phyloP scores from a whole-genome alignment of 140 eudicot species.

The Stevia rebaudiana region DNA sequence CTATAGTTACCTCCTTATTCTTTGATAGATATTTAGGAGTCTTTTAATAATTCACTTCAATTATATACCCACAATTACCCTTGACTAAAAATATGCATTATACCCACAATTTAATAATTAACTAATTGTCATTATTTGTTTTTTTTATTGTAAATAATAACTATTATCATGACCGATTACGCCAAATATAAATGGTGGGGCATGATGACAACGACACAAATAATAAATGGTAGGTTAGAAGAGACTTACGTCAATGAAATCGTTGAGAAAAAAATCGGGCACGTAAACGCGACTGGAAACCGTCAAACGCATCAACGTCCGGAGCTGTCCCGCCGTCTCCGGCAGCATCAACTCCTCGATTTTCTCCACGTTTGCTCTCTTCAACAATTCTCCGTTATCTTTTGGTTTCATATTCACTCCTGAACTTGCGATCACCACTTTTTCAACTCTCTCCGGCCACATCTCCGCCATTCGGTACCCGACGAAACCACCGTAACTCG shows the following conservation, averaged over 20 bases:
- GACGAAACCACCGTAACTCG: constrained; percentile 78
- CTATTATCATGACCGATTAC: too few species aligned
- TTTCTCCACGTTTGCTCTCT: constrained; percentile 43
- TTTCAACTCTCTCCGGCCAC: constrained; percentile 77
- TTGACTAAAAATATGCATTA: too few species aligned
- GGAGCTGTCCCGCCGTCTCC: constrained; percentile 41
- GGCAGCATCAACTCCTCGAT: constrained; percentile 70
- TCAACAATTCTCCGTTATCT: constrained; percentile 47
- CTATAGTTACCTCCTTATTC: too few species aligned
- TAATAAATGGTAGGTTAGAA: not conserved
- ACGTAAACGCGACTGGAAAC: constrained; percentile 28
- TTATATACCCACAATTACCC: too few species aligned
- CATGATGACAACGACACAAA: not conserved
- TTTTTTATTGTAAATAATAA: too few species aligned
- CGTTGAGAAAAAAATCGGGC: constrained; percentile 71
- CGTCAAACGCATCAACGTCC: constrained; percentile 45
- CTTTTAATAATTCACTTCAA: too few species aligned
- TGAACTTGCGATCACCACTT: constrained; percentile 78
- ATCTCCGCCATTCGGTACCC: constrained; percentile 60
- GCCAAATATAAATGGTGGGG: too few species aligned
- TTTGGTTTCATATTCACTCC: constrained; percentile 49
- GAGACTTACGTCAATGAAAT: constrained; percentile 53
- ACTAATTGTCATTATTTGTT: too few species aligned
- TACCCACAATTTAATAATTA: too few species aligned
- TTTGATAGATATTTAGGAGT: too few species aligned